phyloP scores from a whole-genome alignment of 768 basidiomycete genomes.

The Leccinum arenicola region DNA sequence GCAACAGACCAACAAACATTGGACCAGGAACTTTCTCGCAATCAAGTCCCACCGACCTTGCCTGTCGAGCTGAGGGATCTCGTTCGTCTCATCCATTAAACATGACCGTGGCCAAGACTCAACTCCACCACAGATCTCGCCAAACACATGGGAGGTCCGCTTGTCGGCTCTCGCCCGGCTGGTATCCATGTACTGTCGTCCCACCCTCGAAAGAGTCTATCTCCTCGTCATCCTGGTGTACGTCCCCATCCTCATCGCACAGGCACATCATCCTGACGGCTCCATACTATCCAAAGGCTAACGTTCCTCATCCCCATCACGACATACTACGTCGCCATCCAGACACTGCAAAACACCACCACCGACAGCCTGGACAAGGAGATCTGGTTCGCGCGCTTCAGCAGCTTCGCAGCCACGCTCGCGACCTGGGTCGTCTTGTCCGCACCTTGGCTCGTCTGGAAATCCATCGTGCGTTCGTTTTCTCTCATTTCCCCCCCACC shows the following conservation, averaged over 20 bases:
- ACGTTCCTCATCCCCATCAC: slow-evolving; percentile 39
- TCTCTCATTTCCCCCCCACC: neutral
- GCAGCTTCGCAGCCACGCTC: slow-evolving; percentile 37
- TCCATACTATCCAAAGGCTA: slow-evolving; percentile 30
- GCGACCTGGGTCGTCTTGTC: slow-evolving; percentile 38
- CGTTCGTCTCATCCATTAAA: slow-evolving; percentile 28
- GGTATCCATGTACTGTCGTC: slow-evolving; percentile 41
- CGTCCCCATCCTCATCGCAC: slow-evolving; percentile 8
- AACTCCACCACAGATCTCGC: slow-evolving; percentile 33
- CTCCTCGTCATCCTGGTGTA: slow-evolving; percentile 39
- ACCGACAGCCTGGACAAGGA: slow-evolving; percentile 13
- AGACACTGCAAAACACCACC: slow-evolving; percentile 7
- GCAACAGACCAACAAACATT: neutral
- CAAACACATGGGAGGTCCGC: slow-evolving; percentile 44
- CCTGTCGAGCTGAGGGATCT: slow-evolving; percentile 37
- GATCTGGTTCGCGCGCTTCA: slow-evolving; percentile 35
- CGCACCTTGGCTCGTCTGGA: slow-evolving; percentile 46
- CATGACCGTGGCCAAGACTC: neutral
- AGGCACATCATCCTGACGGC: neutral
- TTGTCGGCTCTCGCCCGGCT: slow-evolving; percentile 36
- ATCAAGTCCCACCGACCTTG: slow-evolving; percentile 28
- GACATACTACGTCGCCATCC: slow-evolving; percentile 35
- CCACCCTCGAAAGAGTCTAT: slow-evolving; percentile 44
- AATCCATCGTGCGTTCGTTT: slow-evolving; percentile 31
- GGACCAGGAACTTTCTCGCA: slow-evolving; percentile 34